phyloP scores from a whole-genome alignment of 176 grass and related monocot species.

The Raddia guianensis region DNA sequence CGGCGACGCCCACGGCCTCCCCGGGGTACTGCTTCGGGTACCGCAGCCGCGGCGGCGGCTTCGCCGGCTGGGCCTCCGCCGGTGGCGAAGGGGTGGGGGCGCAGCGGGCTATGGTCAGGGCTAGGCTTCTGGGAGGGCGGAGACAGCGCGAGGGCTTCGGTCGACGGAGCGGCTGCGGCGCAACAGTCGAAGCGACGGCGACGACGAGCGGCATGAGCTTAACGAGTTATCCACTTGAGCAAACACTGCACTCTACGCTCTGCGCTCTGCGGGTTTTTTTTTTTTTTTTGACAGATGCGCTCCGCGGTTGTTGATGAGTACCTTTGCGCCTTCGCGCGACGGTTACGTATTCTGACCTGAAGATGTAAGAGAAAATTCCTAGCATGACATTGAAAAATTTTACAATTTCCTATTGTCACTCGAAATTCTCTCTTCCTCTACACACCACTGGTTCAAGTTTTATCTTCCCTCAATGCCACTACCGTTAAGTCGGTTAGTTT shows the following conservation, averaged over 20 bases:
- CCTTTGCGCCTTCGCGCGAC: neutral
- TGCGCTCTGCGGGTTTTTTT: too few relatives aligned
- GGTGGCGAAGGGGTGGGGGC: conserved; percentile 35
- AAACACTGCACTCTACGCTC: neutral
- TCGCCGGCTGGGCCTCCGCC: conserved; percentile 6
- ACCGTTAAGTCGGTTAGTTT: too few relatives aligned
- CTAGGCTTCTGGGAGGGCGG: conserved; percentile 14
- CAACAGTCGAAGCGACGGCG: conserved; percentile 28
- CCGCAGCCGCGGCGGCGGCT: conserved; percentile 30
- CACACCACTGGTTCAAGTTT: too few relatives aligned
- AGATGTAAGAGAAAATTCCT: neutral
- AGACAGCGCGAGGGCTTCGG: neutral
- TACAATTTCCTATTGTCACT: too few relatives aligned
- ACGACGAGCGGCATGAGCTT: conserved; percentile 47
- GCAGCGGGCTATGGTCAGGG: conserved; percentile 39
- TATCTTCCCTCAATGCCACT: too few relatives aligned
- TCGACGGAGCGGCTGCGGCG: conserved; percentile 17
- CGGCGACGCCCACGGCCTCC: conserved; percentile 73
- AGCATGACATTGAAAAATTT: too few relatives aligned
- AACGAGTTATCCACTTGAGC: conserved; percentile 38
- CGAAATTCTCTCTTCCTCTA: too few relatives aligned
- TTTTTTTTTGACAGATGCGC: too few relatives aligned
- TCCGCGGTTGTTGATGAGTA: too few relatives aligned
- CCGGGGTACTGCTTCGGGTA: conserved; percentile 65
- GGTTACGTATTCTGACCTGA: neutral